A percentile compares a stretch with the other conserved stretches of the same genome.
Conservation (phyloP, 2,329 filamentous ascomycete species). For the Calonectria crousiana region DNA sequence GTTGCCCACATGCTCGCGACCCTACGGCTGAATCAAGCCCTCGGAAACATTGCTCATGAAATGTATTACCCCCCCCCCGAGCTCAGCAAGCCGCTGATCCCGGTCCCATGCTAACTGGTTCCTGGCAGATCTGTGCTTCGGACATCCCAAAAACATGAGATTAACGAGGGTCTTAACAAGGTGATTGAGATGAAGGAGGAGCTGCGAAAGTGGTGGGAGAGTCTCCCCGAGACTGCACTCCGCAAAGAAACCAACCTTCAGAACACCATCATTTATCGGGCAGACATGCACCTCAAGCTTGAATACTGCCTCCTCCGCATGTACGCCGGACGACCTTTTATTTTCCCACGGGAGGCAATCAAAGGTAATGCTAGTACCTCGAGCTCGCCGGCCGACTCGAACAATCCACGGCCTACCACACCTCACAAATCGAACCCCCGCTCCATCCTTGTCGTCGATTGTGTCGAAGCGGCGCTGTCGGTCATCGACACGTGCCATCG, state of each 20-base stretch:
- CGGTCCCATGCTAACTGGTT: conserved; percentile 18
- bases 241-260: conserved; percentile 55
- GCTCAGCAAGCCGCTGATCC: background rate
- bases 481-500: conserved; percentile 63
- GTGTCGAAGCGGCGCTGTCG: conserved; percentile 64
- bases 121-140: conserved; percentile 49
- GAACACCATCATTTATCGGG: conserved; percentile 57
- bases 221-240: conserved; percentile 47
- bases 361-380: conserved; percentile 44
- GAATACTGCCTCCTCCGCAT: conserved; percentile 66
- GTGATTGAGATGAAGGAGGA: conserved; percentile 53
- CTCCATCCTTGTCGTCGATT: conserved; percentile 61
- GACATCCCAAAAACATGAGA: conserved; percentile 47
- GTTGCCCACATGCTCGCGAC: conserved; percentile 61
- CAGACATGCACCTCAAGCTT: conserved; percentile 63
- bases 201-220: conserved; percentile 54
- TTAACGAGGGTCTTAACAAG: conserved; percentile 47
- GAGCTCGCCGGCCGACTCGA: conserved; percentile 47
- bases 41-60: conserved; percentile 54
- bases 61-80: conserved; percentile 43
- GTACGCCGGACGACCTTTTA: conserved; percentile 66
- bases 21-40: conserved; percentile 51
- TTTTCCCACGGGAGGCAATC: conserved; percentile 53
- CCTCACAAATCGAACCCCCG: conserved; percentile 48
- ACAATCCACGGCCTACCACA: conserved; percentile 43